Percentiles rank a stretch among this genome's conserved stretches.
phyloP scores from a whole-genome alignment of 441 rosid genomes.

The Erodium moschatum region DNA sequence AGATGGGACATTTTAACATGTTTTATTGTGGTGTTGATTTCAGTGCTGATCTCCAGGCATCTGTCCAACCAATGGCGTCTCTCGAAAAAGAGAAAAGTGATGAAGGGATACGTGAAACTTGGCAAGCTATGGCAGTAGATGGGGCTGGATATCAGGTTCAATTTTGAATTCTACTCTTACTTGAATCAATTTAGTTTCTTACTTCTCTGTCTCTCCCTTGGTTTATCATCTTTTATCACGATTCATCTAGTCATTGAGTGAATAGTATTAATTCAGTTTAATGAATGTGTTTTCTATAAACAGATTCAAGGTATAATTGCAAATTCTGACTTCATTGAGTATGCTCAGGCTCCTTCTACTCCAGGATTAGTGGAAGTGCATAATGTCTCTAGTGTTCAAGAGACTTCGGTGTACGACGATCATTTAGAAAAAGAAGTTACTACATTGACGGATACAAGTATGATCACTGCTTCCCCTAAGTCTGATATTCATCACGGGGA shows the following conservation, averaged over 20 bases:
- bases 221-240: conserved; percentile 9
- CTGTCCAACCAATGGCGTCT: conserved; percentile 29
- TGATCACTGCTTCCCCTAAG: conserved; percentile 29
- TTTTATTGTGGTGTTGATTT: conserved; percentile 22
- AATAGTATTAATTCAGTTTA: conserved; percentile 1
- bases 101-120: conserved; percentile 25
- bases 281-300: conserved; percentile 23
- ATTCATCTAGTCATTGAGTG: conserved; percentile 11
- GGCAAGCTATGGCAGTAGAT: conserved; percentile 39
- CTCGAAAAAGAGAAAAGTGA: conserved; percentile 24
- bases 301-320: conserved; percentile 44
- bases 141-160: conserved; percentile 51
- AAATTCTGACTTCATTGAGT: conserved; percentile 45
- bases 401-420: conserved; percentile 44
- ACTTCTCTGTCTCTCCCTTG: neutral
- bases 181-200: neutral
- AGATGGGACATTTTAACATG: conserved; percentile 1
- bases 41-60: conserved; percentile 45
- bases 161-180: conserved; percentile 15
- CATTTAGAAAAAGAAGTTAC: conserved; percentile 50
- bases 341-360: conserved; percentile 82
- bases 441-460: conserved; percentile 7
- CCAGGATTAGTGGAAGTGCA: conserved; percentile 76
- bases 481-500: conserved; percentile 26
- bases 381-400: conserved; percentile 53